Percentiles rank a stretch among this genome's conserved stretches.
Evolutionary conservation across 768 basidiomycete genomes (phyloP).

Genomic region (Boletales sp.): DNA sequence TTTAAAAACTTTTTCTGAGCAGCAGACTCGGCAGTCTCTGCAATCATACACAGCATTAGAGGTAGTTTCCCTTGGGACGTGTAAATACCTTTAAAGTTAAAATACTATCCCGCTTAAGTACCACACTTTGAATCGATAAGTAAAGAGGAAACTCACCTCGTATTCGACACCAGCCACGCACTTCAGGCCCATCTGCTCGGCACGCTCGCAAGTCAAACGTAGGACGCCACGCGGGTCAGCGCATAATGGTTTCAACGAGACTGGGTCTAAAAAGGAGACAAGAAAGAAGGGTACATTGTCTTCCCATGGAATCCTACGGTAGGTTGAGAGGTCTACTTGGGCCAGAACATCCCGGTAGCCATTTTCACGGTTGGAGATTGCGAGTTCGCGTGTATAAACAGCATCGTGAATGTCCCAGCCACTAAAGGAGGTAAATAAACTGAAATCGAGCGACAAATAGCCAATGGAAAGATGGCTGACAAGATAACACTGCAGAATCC

Average conservation of each 20-base stretch:
- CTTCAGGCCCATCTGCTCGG: conserved; percentile 45
- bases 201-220: conserved; percentile 51
- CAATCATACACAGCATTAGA: conserved; percentile 8
- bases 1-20: conserved; percentile 75
- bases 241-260: conserved; percentile 68
- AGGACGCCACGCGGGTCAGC: conserved; percentile 89
- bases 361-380: conserved; percentile 87
- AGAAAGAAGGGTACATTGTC: conserved; percentile 91
- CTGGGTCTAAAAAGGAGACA: conserved; percentile 85
- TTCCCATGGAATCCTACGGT: conserved; percentile 90
- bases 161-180: conserved; percentile 91
- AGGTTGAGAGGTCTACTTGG: conserved; percentile 80
- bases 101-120: conserved; percentile 51
- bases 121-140: background rate
- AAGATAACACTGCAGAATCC: conserved; percentile 94
- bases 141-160: conserved; percentile 52
- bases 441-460: background rate
- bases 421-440: conserved; percentile 33
- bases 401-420: conserved; percentile 93
- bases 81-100: conserved; percentile 80
- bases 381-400: conserved; percentile 79
- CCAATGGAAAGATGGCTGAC: conserved; percentile 40
- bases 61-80: background rate
- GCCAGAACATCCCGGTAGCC: conserved; percentile 91
- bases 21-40: conserved; percentile 77